Evolutionary conservation across 352 stramenopile genomes (phyloP).

Genomic region (Phytophthora gonapodyides): DNA sequence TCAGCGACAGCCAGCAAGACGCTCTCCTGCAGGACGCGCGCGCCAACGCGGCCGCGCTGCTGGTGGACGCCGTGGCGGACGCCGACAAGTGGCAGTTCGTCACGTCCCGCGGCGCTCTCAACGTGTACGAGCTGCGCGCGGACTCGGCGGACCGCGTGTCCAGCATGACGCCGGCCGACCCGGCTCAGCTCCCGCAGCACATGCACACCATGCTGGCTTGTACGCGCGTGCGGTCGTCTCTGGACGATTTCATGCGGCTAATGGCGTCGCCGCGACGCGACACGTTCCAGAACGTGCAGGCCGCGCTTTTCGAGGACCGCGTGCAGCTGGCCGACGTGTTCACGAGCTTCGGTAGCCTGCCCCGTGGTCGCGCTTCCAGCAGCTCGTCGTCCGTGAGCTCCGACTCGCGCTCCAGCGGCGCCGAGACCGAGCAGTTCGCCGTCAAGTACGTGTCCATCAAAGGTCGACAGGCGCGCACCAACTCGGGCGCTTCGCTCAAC

Average conservation of each 20-base stretch:
- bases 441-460: slow-evolving; percentile 67
- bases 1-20: slow-evolving; percentile 55
- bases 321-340: slow-evolving; percentile 69
- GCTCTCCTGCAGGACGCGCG: slow-evolving; percentile 53
- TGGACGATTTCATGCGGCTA: slow-evolving; percentile 75
- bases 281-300: slow-evolving; percentile 62
- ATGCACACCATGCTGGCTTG: slow-evolving; percentile 62
- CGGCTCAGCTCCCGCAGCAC: slow-evolving; percentile 32
- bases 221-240: slow-evolving; percentile 56
- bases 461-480: slow-evolving; percentile 21
- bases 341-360: slow-evolving; percentile 49
- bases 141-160: slow-evolving; percentile 55
- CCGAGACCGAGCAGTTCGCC: slow-evolving; percentile 46
- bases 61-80: slow-evolving; percentile 65
- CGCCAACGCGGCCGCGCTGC: slow-evolving; percentile 54
- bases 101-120: slow-evolving; percentile 37
- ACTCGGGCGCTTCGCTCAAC: slow-evolving; percentile 20
- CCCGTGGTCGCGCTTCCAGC: slow-evolving; percentile 5
- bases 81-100: slow-evolving; percentile 72
- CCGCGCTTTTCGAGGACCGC: slow-evolving; percentile 59
- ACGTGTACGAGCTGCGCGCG: slow-evolving; percentile 61
- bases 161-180: slow-evolving; percentile 43
- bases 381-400: slow-evolving; percentile 31
- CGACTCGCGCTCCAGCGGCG: slow-evolving; percentile 25
- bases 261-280: slow-evolving; percentile 49